Percentiles rank a stretch among this genome's conserved stretches.
These are phyloP conservation scores for Juglanconis juglandina DNA, from an alignment of 2,329 filamentous ascomycete species.

Conservation along the genomic window DNA sequence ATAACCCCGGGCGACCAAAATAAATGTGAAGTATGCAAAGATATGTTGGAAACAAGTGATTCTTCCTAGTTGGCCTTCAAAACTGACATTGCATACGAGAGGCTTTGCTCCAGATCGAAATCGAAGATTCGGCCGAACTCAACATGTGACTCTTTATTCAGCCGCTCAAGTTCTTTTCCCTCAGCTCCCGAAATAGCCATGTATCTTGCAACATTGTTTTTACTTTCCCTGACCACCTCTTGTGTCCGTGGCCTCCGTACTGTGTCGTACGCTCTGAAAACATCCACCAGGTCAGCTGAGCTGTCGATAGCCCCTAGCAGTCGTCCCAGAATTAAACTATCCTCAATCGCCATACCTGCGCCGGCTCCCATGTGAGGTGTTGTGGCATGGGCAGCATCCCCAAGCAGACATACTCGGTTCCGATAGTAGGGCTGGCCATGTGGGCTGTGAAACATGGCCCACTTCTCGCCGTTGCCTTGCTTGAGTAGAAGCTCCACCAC, in stretches of 20 bases:
- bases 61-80: not conserved
- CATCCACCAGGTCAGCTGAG: conserved; percentile 4
- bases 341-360: conserved; percentile 20
- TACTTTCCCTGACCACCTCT: conserved; percentile 15
- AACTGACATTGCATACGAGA: not conserved
- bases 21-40: too few species aligned
- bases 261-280: conserved; percentile 15
- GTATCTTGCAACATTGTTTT: not conserved
- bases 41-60: too few species aligned
- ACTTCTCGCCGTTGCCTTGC: conserved; percentile 14
- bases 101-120: conserved; percentile 8
- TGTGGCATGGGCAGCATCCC: conserved; percentile 19
- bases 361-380: conserved; percentile 22
- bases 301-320: conserved; percentile 10
- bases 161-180: not conserved
- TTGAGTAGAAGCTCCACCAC: not conserved
- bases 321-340: conserved; percentile 15
- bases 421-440: conserved; percentile 12
- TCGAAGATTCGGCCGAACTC: not conserved
- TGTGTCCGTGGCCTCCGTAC: conserved; percentile 16
- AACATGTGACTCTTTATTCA: not conserved
- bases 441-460: conserved; percentile 19
- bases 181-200: not conserved
- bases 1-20: too few species aligned
- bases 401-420: conserved; percentile 14